Conservation (phyloP, 441 rosid species). For the Mallotus japonicus region DNA sequence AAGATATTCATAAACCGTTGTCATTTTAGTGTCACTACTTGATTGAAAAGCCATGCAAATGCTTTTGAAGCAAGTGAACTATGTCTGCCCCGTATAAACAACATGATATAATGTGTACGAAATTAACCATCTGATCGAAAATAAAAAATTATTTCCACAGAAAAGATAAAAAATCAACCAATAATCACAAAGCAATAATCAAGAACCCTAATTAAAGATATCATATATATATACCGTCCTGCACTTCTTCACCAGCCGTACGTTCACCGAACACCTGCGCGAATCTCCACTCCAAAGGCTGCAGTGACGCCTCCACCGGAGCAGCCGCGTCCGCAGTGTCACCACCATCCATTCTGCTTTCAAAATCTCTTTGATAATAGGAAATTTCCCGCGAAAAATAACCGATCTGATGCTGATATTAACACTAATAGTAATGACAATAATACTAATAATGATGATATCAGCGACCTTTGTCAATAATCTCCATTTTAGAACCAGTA, state of each 20-base stretch:
- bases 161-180: neutral
- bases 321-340: slow-evolving; percentile 42
- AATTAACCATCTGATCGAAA: too few relatives aligned
- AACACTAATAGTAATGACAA: too few relatives aligned
- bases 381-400: neutral
- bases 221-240: slow-evolving; percentile 38
- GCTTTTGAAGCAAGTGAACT: too few relatives aligned
- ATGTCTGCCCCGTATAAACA: too few relatives aligned
- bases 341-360: slow-evolving; percentile 47
- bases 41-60: too few relatives aligned
- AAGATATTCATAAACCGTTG: too few relatives aligned
- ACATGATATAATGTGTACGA: too few relatives aligned
- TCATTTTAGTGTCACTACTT: too few relatives aligned
- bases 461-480: slow-evolving; percentile 12
- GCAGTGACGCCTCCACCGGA: slow-evolving; percentile 40
- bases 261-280: slow-evolving; percentile 67
- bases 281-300: slow-evolving; percentile 54
- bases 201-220: slow-evolving; percentile 16
- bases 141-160: neutral
- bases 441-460: neutral
- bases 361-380: slow-evolving; percentile 20
- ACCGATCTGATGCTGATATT: slow-evolving; percentile 30
- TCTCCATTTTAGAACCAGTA: slow-evolving; percentile 16
- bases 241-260: slow-evolving; percentile 50
- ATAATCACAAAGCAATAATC: neutral